A percentile compares a stretch with the other conserved stretches of the same genome.
phyloP scores from a whole-genome alignment of 208 protist species.

The Trypanosomatidae sp. region DNA sequence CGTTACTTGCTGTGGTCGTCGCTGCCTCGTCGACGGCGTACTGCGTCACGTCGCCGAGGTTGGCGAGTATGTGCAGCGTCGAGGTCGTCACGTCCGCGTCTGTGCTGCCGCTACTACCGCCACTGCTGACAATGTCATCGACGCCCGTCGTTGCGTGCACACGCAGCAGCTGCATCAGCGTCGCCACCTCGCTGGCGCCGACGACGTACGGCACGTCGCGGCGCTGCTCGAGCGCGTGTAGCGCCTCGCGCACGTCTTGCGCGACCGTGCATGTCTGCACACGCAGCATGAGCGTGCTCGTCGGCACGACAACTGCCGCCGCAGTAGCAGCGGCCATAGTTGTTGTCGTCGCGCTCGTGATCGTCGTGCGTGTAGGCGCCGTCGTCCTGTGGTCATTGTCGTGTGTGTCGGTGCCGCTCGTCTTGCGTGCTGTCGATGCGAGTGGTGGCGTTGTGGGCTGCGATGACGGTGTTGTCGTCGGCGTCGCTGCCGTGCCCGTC shows the following conservation, averaged over 20 bases:
- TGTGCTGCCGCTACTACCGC: too few relatives aligned
- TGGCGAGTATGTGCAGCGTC: slow-evolving; percentile 28
- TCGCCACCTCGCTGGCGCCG: slow-evolving; percentile 17
- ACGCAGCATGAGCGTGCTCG: slow-evolving; percentile 52
- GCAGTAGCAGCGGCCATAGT: neutral
- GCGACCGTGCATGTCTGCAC: slow-evolving; percentile 60
- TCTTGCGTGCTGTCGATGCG: neutral
- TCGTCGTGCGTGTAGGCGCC: neutral
- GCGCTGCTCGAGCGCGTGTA: slow-evolving; percentile 30
- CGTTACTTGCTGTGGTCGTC: neutral
- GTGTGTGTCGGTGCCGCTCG: neutral
- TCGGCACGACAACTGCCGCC: slow-evolving; percentile 5
- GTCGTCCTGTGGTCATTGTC: neutral
- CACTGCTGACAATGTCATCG: too few relatives aligned
- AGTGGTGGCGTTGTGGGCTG: too few relatives aligned
- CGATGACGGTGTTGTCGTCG: neutral
- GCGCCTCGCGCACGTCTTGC: slow-evolving; percentile 68
- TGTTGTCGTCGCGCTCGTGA: neutral
- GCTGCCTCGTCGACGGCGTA: slow-evolving; percentile 11
- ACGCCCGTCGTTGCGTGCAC: too few relatives aligned
- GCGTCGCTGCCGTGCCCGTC: neutral
- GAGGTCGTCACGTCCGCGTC: slow-evolving; percentile 13
- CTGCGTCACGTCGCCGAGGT: slow-evolving; percentile 25
- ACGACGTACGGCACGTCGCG: slow-evolving; percentile 43
- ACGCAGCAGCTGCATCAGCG: slow-evolving; percentile 20